These are phyloP conservation scores for Leccinum longicurvipes DNA, from an alignment of 768 basidiomycete genomes.

Conservation along the genomic window DNA sequence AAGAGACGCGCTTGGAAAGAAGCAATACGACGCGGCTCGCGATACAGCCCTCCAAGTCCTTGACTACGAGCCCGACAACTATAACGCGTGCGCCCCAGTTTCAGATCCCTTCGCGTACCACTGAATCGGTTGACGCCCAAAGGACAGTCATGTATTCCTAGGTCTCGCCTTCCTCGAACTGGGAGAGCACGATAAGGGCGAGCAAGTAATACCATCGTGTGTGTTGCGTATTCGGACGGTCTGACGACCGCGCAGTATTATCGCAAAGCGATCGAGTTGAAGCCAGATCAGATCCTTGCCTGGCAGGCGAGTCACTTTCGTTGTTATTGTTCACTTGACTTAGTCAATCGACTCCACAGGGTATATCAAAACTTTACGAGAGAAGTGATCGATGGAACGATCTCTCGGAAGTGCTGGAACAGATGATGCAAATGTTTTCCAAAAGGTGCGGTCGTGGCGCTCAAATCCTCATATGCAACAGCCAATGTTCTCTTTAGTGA, in stretches of 20 bases:
- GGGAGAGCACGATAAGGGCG: slow-evolving; percentile 66
- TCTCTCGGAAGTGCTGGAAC: slow-evolving; percentile 49
- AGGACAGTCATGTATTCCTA: slow-evolving; percentile 74
- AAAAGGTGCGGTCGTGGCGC: slow-evolving; percentile 45
- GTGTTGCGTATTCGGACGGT: slow-evolving; percentile 1
- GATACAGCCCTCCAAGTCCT: slow-evolving; percentile 64
- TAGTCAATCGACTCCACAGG: slow-evolving; percentile 41
- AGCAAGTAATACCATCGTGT: slow-evolving; percentile 64
- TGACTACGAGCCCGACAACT: slow-evolving; percentile 77
- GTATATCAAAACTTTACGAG: slow-evolving; percentile 72
- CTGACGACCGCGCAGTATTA: slow-evolving; percentile 56
- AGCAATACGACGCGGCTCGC: slow-evolving; percentile 67
- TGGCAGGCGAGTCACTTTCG: slow-evolving; percentile 63
- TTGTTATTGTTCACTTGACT: slow-evolving; percentile 7
- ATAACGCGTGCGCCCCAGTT: slow-evolving; percentile 70
- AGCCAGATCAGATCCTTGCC: slow-evolving; percentile 69
- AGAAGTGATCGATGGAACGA: slow-evolving; percentile 55
- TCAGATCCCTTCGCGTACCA: background rate
- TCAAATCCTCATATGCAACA: background rate
- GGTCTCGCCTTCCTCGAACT: slow-evolving; percentile 79
- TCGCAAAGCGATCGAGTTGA: slow-evolving; percentile 67
- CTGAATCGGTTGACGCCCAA: slow-evolving; percentile 1
- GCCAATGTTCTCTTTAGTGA: slow-evolving; percentile 41
- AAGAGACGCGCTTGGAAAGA: slow-evolving; percentile 70
- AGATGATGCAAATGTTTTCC: slow-evolving; percentile 55